Evolutionary conservation across 495 filamentous ascomycete species (phyloP).

Genomic region (Pyronema domesticum): DNA sequence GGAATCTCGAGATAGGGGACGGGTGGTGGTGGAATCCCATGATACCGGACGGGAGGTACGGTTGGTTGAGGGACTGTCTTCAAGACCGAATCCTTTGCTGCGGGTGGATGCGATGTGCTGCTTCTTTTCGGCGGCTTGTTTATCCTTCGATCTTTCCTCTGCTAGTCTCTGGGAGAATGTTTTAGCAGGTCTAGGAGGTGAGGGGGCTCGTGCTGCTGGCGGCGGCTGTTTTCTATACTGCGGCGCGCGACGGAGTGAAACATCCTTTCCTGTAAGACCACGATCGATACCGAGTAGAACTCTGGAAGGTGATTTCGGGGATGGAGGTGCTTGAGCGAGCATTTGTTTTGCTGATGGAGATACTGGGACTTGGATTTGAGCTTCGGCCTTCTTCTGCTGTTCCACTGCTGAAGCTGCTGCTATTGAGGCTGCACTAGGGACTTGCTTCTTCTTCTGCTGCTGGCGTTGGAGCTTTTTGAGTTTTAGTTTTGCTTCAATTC

Average conservation of each 20-base stretch:
- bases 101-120: constrained; percentile 38
- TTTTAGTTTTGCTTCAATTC: constrained; percentile 72
- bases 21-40: not conserved
- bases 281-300: constrained; percentile 80
- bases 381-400: constrained; percentile 18
- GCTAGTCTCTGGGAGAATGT: constrained; percentile 76
- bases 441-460: constrained; percentile 10
- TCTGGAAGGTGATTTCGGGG: constrained; percentile 59
- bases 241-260: constrained; percentile 67
- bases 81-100: constrained; percentile 54
- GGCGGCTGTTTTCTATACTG: constrained; percentile 14
- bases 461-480: constrained; percentile 67
- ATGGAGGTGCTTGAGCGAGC: constrained; percentile 15
- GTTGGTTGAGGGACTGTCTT: constrained; percentile 11
- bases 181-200: constrained; percentile 15
- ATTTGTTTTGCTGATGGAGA: constrained; percentile 48
- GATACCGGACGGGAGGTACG: no score
- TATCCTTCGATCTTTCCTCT: constrained; percentile 41
- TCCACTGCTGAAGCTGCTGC: constrained; percentile 2
- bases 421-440: no score
- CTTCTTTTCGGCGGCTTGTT: constrained; percentile 36
- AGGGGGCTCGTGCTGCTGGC: constrained; percentile 8
- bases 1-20: no score
- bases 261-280: constrained; percentile 58
- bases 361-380: constrained; percentile 55